phyloP scores from a whole-genome alignment of 345 rosid species.

The Populus pruinosa region DNA sequence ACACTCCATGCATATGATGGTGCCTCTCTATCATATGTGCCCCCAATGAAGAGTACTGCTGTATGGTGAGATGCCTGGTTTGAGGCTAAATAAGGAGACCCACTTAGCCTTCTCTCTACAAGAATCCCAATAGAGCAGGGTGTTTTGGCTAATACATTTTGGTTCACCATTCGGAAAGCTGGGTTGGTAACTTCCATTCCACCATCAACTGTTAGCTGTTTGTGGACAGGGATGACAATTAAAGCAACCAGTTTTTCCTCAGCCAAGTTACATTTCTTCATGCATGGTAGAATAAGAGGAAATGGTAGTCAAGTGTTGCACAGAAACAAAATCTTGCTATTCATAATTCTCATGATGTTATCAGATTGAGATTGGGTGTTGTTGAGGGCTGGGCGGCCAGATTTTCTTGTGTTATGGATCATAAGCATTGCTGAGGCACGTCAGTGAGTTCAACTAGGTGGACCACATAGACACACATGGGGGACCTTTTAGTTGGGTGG shows the following conservation, averaged over 20 bases:
- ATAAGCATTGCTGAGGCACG: constrained; percentile 94
- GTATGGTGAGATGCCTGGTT: constrained; percentile 59
- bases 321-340: constrained; percentile 54
- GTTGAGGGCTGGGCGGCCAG: constrained; percentile 68
- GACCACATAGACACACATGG: constrained; percentile 70
- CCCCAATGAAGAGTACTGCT: constrained; percentile 77
- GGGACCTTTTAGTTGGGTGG: constrained; percentile 70
- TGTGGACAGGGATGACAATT: constrained; percentile 84
- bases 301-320: constrained; percentile 85
- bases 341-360: constrained; percentile 87
- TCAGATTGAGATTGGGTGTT: constrained; percentile 94
- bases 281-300: constrained; percentile 97
- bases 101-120: constrained; percentile 76
- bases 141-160: constrained; percentile 61
- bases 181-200: constrained; percentile 96
- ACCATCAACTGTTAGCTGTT: constrained; percentile 90
- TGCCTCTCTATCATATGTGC: constrained; percentile 86
- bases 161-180: constrained; percentile 70
- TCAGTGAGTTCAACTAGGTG: constrained; percentile 91
- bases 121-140: constrained; percentile 93
- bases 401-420: constrained; percentile 70
- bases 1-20: constrained; percentile 53
- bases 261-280: constrained; percentile 80
- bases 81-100: constrained; percentile 46
- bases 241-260: constrained; percentile 82